Percentiles rank a stretch among this genome's conserved stretches.
These are phyloP conservation scores for Metarhizium humberi DNA, from an alignment of 2,329 filamentous ascomycete genomes.

Conservation along the genomic window DNA sequence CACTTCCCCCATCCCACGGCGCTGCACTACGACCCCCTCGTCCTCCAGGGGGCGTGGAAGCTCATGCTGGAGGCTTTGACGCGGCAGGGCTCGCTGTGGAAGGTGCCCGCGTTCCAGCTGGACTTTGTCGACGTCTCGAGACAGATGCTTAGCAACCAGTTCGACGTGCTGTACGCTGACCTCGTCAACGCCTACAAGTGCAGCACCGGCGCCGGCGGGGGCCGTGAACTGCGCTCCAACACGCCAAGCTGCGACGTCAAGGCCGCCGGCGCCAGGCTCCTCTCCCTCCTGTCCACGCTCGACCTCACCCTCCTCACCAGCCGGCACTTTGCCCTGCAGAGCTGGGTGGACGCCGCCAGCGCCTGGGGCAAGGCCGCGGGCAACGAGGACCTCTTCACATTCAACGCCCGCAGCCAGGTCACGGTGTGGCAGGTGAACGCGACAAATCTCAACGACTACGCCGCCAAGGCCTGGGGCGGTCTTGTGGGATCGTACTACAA, in stretches of 20 bases:
- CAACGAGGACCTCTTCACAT: constrained; percentile 27
- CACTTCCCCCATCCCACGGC: constrained; percentile 27
- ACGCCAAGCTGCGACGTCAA: constrained; percentile 1
- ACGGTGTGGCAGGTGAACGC: constrained; percentile 34
- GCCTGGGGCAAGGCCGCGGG: constrained; percentile 16
- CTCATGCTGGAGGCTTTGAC: constrained; percentile 26
- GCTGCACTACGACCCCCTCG: constrained; percentile 29
- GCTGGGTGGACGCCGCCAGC: constrained; percentile 31
- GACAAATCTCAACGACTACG: constrained; percentile 35
- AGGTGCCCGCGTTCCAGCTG: constrained; percentile 30
- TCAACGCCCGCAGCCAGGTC: constrained; percentile 39
- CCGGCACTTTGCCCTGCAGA: constrained; percentile 29
- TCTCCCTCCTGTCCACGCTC: constrained; percentile 24
- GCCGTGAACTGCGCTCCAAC: constrained; percentile 13
- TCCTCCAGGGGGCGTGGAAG: constrained; percentile 29
- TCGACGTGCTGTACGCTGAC: constrained; percentile 27
- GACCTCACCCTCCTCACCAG: constrained; percentile 32
- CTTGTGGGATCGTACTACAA: constrained; percentile 36
- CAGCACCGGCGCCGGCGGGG: constrained; percentile 11
- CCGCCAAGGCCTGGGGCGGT: constrained; percentile 38
- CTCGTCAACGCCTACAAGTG: constrained; percentile 22
- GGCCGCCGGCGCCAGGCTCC: constrained; percentile 18
- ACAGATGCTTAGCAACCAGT: constrained; percentile 37
- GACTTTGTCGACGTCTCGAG: constrained; percentile 40
- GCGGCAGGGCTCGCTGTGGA: constrained; percentile 24